Evolutionary conservation across 108 stramenopile species (phyloP).

Genomic region (Asterionellopsis glacialis): DNA sequence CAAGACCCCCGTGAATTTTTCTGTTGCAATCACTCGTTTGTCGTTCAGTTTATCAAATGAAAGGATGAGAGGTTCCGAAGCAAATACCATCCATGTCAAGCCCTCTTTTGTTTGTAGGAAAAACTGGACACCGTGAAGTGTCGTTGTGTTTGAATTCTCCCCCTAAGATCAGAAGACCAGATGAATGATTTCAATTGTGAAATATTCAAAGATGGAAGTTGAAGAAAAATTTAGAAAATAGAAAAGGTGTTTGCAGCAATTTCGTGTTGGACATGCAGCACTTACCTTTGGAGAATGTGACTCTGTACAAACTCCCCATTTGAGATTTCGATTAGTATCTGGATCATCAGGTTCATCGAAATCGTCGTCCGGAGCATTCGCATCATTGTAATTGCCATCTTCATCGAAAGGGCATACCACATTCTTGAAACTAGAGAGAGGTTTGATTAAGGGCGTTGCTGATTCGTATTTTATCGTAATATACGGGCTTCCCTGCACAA

Average conservation of each 20-base stretch:
- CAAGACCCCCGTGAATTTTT: constrained; percentile 54
- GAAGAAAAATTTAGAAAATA: too few relatives aligned
- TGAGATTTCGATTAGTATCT: constrained; percentile 1
- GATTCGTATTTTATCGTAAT: constrained; percentile 51
- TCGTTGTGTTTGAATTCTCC: constrained; percentile 4
- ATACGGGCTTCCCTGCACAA: constrained; percentile 84
- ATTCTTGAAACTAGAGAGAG: constrained; percentile 60
- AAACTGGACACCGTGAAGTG: constrained; percentile 74
- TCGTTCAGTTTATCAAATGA: constrained; percentile 34
- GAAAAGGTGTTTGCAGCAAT: too few relatives aligned
- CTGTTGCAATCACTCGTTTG: constrained; percentile 35
- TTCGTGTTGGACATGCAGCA: too few relatives aligned
- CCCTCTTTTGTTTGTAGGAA: constrained; percentile 60
- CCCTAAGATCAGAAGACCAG: background rate
- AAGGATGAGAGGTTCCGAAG: constrained; percentile 70
- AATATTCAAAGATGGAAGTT: too few relatives aligned
- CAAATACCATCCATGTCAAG: constrained; percentile 69
- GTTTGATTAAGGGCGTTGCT: constrained; percentile 47
- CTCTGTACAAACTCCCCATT: background rate
- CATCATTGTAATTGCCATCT: background rate
- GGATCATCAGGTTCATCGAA: constrained; percentile 18
- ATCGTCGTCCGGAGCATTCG: constrained; percentile 8
- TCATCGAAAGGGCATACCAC: constrained; percentile 54
- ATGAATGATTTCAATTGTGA: too few relatives aligned
- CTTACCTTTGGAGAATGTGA: background rate